Conservation (phyloP, 2,329 filamentous ascomycete species). For the Apiospora malaysiana region DNA sequence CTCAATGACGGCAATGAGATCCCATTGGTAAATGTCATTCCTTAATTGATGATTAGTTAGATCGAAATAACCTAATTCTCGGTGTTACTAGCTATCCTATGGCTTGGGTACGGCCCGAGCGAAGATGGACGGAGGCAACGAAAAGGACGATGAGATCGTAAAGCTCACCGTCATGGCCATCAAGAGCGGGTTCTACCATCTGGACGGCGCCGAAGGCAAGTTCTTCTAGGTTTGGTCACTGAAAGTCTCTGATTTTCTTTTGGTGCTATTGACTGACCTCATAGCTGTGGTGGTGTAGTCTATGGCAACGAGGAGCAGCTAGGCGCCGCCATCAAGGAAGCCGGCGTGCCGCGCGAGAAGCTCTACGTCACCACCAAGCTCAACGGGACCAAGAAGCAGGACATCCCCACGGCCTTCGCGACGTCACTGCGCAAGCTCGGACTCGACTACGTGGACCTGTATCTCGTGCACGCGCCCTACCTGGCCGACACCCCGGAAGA, state of each 20-base stretch:
- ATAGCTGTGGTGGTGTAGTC: constrained; percentile 41
- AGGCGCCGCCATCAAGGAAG: constrained; percentile 72
- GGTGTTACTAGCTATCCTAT: constrained; percentile 63
- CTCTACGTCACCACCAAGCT: constrained; percentile 73
- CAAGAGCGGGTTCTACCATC: constrained; percentile 71
- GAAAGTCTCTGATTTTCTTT: neutral
- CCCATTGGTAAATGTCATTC: constrained; percentile 63
- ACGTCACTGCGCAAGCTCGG: constrained; percentile 69
- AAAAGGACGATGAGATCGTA: constrained; percentile 61
- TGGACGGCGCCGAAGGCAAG: constrained; percentile 75
- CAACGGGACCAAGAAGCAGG: constrained; percentile 44
- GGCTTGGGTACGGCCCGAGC: constrained; percentile 73
- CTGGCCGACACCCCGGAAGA: constrained; percentile 54
- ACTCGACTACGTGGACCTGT: constrained; percentile 75
- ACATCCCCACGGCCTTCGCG: constrained; percentile 58
- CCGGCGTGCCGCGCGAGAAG: constrained; percentile 67
- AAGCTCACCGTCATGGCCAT: constrained; percentile 65
- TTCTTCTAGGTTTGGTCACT: neutral
- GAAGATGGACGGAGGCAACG: constrained; percentile 56
- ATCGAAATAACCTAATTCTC: neutral
- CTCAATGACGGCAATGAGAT: constrained; percentile 77
- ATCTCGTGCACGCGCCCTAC: constrained; percentile 66
- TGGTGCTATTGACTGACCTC: neutral
- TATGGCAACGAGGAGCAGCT: constrained; percentile 74
- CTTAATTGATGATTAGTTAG: constrained; percentile 8